Conservation (phyloP, 306 rosid species). For the Vicia sativa region DNA sequence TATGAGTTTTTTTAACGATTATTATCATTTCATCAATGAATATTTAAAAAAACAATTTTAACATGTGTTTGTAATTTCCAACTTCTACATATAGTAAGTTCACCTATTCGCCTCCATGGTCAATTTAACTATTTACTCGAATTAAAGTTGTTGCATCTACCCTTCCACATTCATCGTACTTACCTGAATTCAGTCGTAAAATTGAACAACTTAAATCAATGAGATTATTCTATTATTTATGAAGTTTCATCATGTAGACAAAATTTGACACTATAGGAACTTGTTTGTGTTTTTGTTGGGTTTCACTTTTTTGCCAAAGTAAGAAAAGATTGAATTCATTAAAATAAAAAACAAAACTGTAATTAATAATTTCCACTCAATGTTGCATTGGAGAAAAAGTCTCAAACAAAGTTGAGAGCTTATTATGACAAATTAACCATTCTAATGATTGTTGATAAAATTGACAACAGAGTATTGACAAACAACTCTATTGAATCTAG, state of each 20-base stretch:
- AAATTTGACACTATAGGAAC: conserved; percentile 25
- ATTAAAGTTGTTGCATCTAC: conserved; percentile 23
- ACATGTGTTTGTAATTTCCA: no score
- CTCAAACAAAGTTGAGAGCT: background rate
- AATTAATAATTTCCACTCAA: background rate
- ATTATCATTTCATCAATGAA: no score
- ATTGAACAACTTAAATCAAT: background rate
- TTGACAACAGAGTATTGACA: conserved; percentile 31
- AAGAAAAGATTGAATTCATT: background rate
- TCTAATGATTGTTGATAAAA: conserved; percentile 11
- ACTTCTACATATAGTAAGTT: no score
- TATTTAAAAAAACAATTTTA: no score
- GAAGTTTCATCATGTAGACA: background rate
- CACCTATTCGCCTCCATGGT: no score
- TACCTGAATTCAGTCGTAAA: conserved; percentile 3
- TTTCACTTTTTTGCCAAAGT: conserved; percentile 18
- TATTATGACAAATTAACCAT: conserved; percentile 7
- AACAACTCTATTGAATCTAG: conserved; percentile 9
- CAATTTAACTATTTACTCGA: background rate
- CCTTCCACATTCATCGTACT: background rate
- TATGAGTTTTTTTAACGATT: no score
- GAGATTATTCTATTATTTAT: background rate
- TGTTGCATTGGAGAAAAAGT: background rate
- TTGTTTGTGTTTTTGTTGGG: conserved; percentile 8
- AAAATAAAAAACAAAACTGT: background rate